A percentile compares a stretch with the other conserved stretches of the same genome.
These are phyloP conservation scores for Podila verticillata DNA, from an alignment of 192 early-diverging fungal species.

Conservation along the genomic window DNA sequence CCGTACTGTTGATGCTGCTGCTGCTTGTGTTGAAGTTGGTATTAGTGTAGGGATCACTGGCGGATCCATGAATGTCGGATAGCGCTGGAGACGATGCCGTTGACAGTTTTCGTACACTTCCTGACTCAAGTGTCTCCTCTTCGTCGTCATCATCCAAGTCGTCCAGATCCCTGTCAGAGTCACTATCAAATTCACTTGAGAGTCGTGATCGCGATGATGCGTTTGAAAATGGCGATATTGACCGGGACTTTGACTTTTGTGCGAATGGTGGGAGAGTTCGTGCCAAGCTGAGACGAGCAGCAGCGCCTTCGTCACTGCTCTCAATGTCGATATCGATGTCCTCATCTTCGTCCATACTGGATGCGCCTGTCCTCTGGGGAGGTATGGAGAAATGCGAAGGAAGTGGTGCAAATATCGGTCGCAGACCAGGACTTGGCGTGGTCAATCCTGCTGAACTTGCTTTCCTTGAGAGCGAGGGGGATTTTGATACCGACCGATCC, in stretches of 20 bases:
- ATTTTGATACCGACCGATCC: constrained; percentile 37
- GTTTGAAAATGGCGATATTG: constrained; percentile 46
- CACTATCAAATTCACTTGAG: constrained; percentile 43
- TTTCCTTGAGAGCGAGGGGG: constrained; percentile 32
- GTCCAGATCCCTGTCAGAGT: constrained; percentile 18
- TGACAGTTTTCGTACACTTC: constrained; percentile 13
- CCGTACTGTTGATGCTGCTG: constrained; percentile 45
- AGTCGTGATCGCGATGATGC: constrained; percentile 36
- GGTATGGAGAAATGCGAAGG: constrained; percentile 15
- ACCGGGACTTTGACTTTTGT: constrained; percentile 36
- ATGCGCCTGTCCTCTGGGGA: constrained; percentile 5
- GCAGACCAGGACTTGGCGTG: constrained; percentile 42
- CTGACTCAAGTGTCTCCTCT: constrained; percentile 22
- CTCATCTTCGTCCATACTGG: constrained; percentile 41
- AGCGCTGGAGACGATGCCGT: constrained; percentile 21
- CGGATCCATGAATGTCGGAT: constrained; percentile 24
- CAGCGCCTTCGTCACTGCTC: constrained; percentile 34
- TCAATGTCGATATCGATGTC: constrained; percentile 47
- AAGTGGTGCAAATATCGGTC: constrained; percentile 18
- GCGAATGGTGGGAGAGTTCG: constrained; percentile 7
- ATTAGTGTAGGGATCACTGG: constrained; percentile 32
- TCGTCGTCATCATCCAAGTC: constrained; percentile 11
- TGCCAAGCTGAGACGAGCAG: constrained; percentile 8
- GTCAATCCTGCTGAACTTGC: constrained; percentile 20
- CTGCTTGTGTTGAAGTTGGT: constrained; percentile 44